Base-by-base conservation (phyloP, 2,329 filamentous ascomycete genomes). In the Metarhizium album region DNA sequence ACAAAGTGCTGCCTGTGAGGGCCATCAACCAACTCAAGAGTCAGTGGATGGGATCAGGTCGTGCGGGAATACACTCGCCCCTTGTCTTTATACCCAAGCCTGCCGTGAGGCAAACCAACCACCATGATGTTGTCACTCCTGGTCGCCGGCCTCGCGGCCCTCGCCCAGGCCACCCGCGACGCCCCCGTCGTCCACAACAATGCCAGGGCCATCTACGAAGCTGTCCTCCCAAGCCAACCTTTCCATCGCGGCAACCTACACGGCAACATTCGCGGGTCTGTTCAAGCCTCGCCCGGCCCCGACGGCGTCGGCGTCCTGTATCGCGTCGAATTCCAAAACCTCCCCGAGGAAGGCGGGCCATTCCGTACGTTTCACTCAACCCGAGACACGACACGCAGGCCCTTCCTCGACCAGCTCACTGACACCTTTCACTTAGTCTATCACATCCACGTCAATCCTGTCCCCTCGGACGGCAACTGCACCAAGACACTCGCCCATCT, bases 401-500 rank as follows among this genome's bases (percentile, higher is more conserved):
- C 27, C 11, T 6, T 9, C 4, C 4, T 18, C 45, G 13, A 11
- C 13, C 14, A 4, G n/a, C n/a, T n/a, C 13, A 16, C 38, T 42
- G 13, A 16, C 46, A 2, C 13, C n/a, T 20, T 29, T 60, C 33
- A 9, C 4, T n/a, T 52, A 86, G 84, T 72, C 53, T 90, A 89
- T 70, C 86, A 90, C 64, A 71, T 91, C 57, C 87, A 91, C 67
- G 77, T 75, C 48, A 60, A 71, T 18, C 79, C 81, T 8, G 82
- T 89, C 11, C 78, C 82, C 4, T 65, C 63, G 23, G 69, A 81
- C 55, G 86, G 86, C 56, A 87, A 89, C 74, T 91, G 87, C 73
- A 84, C 78, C 47, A 66, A 66, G 4, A 83, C 87, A 1, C 71
- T 79, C 3, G 79, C 72, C 2, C 87, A 91, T 61, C 75, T 89